These are phyloP conservation scores for Fibroporia radiculosa DNA, from an alignment of 768 basidiomycete species.

Conservation along the genomic window DNA sequence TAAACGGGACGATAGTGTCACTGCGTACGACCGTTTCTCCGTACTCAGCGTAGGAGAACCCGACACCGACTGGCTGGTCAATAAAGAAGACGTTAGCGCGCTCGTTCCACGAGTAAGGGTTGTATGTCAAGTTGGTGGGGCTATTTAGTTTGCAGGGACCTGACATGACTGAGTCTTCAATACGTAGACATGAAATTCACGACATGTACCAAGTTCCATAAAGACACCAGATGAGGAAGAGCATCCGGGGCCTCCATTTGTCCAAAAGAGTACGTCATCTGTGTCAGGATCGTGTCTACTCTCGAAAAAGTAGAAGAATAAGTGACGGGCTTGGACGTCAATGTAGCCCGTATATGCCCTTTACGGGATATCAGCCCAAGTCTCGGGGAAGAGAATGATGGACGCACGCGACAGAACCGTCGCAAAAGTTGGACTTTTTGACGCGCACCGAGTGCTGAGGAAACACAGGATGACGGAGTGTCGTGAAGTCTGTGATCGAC, in stretches of 20 bases:
- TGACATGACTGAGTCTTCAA: constrained; percentile 47
- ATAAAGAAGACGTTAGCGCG: constrained; percentile 51
- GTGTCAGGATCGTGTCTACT: constrained; percentile 26
- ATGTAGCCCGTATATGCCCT: constrained; percentile 69
- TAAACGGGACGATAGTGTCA: neutral
- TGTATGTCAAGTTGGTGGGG: constrained; percentile 40
- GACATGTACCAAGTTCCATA: constrained; percentile 37
- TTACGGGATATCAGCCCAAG: too few relatives aligned
- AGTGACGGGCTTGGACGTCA: constrained; percentile 48
- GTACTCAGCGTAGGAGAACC: constrained; percentile 45
- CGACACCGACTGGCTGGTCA: constrained; percentile 32
- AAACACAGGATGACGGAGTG: constrained; percentile 35
- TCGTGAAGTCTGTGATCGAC: constrained; percentile 28
- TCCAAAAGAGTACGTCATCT: constrained; percentile 26
- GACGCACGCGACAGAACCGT: constrained; percentile 30
- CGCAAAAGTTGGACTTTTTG: constrained; percentile 35
- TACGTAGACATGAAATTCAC: constrained; percentile 27
- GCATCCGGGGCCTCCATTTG: constrained; percentile 27
- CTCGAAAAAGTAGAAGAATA: constrained; percentile 44
- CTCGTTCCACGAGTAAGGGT: constrained; percentile 59
- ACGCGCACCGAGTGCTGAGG: constrained; percentile 35
- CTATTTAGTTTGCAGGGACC: constrained; percentile 64
- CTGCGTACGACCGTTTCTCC: constrained; percentile 48
- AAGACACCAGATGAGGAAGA: constrained; percentile 29
- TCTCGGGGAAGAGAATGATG: too few relatives aligned